A percentile compares a stretch with the other conserved stretches of the same genome.
These are phyloP conservation scores for Trypanosoma platydactyli DNA, from an alignment of 208 protist genomes.

Conservation along the genomic window DNA sequence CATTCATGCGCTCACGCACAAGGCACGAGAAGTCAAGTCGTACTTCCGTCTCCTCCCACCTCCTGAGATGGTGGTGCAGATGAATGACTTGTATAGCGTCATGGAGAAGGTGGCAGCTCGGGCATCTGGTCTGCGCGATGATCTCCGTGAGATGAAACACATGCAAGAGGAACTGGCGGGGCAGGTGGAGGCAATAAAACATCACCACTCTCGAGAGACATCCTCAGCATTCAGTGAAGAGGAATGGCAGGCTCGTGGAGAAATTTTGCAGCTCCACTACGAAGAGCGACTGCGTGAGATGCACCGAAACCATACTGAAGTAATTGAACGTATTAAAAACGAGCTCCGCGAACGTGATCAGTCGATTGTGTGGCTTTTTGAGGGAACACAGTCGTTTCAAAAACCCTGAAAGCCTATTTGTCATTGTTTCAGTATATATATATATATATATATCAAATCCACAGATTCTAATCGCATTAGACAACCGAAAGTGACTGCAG, in stretches of 20 bases:
- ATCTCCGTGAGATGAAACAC: conserved; percentile 49
- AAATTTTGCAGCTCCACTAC: conserved; percentile 46
- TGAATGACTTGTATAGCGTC: conserved; percentile 84
- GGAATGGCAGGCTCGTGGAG: conserved; percentile 53
- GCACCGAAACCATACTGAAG: conserved; percentile 34
- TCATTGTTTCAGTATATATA: too few relatives aligned
- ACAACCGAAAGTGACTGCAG: too few relatives aligned
- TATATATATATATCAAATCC: too few relatives aligned
- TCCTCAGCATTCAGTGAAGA: conserved; percentile 39
- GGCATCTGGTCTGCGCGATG: conserved; percentile 53
- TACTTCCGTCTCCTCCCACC: conserved; percentile 86
- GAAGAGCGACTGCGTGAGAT: conserved; percentile 47
- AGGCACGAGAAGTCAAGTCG: conserved; percentile 40
- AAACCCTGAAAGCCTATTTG: background rate
- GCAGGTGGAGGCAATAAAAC: conserved; percentile 52
- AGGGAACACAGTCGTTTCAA: conserved; percentile 16
- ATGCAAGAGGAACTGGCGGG: conserved; percentile 63
- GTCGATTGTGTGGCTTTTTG: conserved; percentile 56
- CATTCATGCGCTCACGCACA: conserved; percentile 40
- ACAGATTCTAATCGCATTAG: too few relatives aligned
- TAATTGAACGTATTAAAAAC: conserved; percentile 49
- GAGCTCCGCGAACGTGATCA: conserved; percentile 71
- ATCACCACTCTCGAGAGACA: conserved; percentile 57
- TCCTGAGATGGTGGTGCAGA: conserved; percentile 75
- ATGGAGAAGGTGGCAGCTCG: conserved; percentile 77